Base-by-base conservation (phyloP, 2,329 filamentous ascomycete species). In the Magnaporthiopsis rhizophila region DNA sequence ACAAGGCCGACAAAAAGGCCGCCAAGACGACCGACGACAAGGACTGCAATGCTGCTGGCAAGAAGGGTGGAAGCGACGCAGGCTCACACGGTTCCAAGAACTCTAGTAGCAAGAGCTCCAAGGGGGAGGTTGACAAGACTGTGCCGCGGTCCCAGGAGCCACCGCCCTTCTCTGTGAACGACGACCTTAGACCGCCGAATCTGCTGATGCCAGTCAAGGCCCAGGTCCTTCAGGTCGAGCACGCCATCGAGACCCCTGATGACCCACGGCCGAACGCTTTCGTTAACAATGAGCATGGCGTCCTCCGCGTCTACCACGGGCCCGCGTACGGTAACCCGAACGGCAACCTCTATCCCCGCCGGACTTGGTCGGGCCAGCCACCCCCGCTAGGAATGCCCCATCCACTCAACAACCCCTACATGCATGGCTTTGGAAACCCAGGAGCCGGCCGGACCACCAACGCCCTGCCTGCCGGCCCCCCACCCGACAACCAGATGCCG, bases 221-320 rank as follows among this genome's bases (percentile, higher is more conserved):
- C 32, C 77, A 82, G 61, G 78, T 84, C 24, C 71, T 86, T 45
- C 79, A 84, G 63, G 77, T 84, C 1, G 84, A 87, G 69, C 81
- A 85, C 66, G 77, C 83, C 2, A 73, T 86, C 26, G 83, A 86
- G 68, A 74, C 72, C 1, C 74, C 76, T 3, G 74, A 79, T 58
- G 84, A 86, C 66, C 84, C 84, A 11, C 76, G 77, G 2, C 85
- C 84, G 15, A 88, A 87, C 68, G 83, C 85, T 58, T 87, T 83
- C 69, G 82, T 81, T 68, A 84, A 87, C 68, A 70, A 75, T n/a
- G 75, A 77, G 59, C 77, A 79, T 66, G 80, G 83, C 38, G 72
- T 84, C 26, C 76, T 85, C 62, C 81, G 83, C 18, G 79, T 86
- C 32, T 87, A 87, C 67, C 81, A 87, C 67, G 84, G 84, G 0